Evolutionary conservation across 1,284 basidiomycete genomes (phyloP).

Genomic region (Trametes sp.): DNA sequence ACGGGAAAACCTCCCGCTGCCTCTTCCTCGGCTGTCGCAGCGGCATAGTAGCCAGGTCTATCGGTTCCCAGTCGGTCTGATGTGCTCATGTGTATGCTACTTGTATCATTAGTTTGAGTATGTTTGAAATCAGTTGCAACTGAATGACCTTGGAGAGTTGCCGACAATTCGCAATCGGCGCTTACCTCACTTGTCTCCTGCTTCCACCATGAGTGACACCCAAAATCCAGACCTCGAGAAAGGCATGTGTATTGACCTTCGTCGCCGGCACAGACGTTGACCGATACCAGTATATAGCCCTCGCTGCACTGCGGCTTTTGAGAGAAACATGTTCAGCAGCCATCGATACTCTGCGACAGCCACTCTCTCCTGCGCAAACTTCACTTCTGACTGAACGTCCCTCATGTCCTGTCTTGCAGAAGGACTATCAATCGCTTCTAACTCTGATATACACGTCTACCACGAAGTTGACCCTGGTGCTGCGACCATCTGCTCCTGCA

Average conservation of each 20-base stretch:
- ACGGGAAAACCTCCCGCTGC: slow-evolving; percentile 16
- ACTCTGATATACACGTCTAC: slow-evolving; percentile 64
- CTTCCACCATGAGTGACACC: slow-evolving; percentile 24
- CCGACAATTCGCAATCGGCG: neutral
- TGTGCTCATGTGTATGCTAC: slow-evolving; percentile 10
- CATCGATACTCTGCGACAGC: slow-evolving; percentile 42
- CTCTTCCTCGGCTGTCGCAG: slow-evolving; percentile 13
- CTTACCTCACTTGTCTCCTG: neutral
- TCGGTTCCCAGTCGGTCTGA: neutral
- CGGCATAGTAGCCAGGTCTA: slow-evolving; percentile 5
- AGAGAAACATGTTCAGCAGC: slow-evolving; percentile 55
- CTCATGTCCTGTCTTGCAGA: slow-evolving; percentile 51
- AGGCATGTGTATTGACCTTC: slow-evolving; percentile 28
- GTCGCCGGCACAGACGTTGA: slow-evolving; percentile 17
- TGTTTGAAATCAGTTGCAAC: neutral
- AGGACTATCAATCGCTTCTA: slow-evolving; percentile 68
- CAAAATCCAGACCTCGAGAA: slow-evolving; percentile 21
- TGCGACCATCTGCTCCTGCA: slow-evolving; percentile 67
- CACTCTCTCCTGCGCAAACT: slow-evolving; percentile 13
- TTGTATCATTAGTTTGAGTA: slow-evolving; percentile 10
- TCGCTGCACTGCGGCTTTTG: slow-evolving; percentile 36
- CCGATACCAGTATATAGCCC: slow-evolving; percentile 32
- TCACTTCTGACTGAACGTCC: slow-evolving; percentile 38
- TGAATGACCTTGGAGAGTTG: too few species aligned
- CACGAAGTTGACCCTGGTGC: slow-evolving; percentile 71